A percentile compares a stretch with the other conserved stretches of the same genome.
Evolutionary conservation across 306 rosid species (phyloP).

Genomic region (barrel medic (Medicago truncatula)): MtrunA17r5.0-ANR NC_053045.1:41235501-41236000

Average conservation of each 20-base stretch:
- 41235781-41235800: slow-evolving; percentile 15
- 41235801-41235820: slow-evolving; percentile 28
- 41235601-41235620: slow-evolving; percentile 94
- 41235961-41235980: slow-evolving; percentile 82
- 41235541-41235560: slow-evolving; percentile 99
- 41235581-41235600: slow-evolving; percentile 93
- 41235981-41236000: slow-evolving; percentile 62
- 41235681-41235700: slow-evolving; percentile 99
- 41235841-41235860: slow-evolving; percentile 42
- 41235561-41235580: slow-evolving; percentile 87
- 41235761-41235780: slow-evolving; percentile 5
- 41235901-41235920: slow-evolving; percentile 84
- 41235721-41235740: slow-evolving; percentile 96
- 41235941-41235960: slow-evolving; percentile 72
- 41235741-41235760: slow-evolving; percentile 71
- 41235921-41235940: slow-evolving; percentile 86
- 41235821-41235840: slow-evolving; percentile 41
- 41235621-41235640: slow-evolving; percentile 99
- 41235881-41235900: slow-evolving; percentile 92
- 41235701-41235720: slow-evolving; percentile 96
- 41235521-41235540: slow-evolving; percentile 91
- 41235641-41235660: slow-evolving; percentile 98
- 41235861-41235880: slow-evolving; percentile 97
- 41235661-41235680: slow-evolving; percentile 96
- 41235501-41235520: slow-evolving; percentile 75